These are phyloP conservation scores for Dryadomyces quercivorus DNA, from an alignment of 2,329 filamentous ascomycete genomes.

Conservation along the genomic window DNA sequence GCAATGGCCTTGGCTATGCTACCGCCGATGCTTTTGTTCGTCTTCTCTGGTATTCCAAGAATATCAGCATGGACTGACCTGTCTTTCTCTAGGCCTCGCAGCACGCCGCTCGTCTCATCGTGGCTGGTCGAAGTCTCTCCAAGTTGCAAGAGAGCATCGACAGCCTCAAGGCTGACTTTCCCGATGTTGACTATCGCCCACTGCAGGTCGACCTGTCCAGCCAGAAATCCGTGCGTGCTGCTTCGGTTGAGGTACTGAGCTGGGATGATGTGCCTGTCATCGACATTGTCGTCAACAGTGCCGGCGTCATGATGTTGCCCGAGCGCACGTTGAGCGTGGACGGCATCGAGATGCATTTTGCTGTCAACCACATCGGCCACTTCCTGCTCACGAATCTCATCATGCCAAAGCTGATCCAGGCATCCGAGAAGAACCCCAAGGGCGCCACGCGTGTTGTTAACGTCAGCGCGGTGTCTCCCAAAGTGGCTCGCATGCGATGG, in stretches of 20 bases:
- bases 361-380: slow-evolving; percentile 36
- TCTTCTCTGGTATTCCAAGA: background rate
- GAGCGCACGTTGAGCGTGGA: slow-evolving; percentile 25
- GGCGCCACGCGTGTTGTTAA: slow-evolving; percentile 26
- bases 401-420: slow-evolving; percentile 26
- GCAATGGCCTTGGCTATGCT: slow-evolving; percentile 18
- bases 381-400: slow-evolving; percentile 36
- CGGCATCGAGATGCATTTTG: slow-evolving; percentile 30
- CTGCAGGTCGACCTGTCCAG: slow-evolving; percentile 25
- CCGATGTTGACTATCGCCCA: slow-evolving; percentile 17
- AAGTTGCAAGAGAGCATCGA: slow-evolving; percentile 22
- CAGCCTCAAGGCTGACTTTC: slow-evolving; percentile 12
- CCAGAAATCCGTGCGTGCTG: slow-evolving; percentile 22
- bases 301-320: slow-evolving; percentile 23
- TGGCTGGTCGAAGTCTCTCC: slow-evolving; percentile 8
- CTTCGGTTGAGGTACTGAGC: slow-evolving; percentile 20
- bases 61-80: background rate
- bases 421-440: slow-evolving; percentile 9
- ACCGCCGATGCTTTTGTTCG: slow-evolving; percentile 19
- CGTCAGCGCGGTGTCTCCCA: slow-evolving; percentile 21
- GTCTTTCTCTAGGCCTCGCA: background rate
- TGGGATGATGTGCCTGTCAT: slow-evolving; percentile 19
- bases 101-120: slow-evolving; percentile 2
- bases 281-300: slow-evolving; percentile 28
- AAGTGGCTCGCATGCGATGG: slow-evolving; percentile 21